Evolutionary conservation across 805 yeast species (phyloP).

Genomic region (Suhomyces tanzawaensis): DNA sequence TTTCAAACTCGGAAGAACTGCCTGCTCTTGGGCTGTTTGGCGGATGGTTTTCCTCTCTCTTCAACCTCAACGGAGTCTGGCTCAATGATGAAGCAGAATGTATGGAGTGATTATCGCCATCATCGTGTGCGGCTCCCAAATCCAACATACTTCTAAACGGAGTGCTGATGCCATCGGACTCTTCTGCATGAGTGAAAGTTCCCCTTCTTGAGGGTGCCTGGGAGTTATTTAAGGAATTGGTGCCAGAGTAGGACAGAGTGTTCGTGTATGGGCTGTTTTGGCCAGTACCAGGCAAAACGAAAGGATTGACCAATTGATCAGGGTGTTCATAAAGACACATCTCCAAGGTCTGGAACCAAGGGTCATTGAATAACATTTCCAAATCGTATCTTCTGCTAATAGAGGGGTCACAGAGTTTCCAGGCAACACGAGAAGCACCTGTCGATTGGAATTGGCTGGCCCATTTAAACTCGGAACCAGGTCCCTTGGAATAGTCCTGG

Average conservation of each 20-base stretch:
- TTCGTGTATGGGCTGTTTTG: constrained; percentile 6
- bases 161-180: constrained; percentile 19
- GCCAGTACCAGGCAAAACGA: constrained; percentile 28
- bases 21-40: background rate
- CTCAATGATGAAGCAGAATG: constrained; percentile 26
- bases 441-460: constrained; percentile 58
- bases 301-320: constrained; percentile 38
- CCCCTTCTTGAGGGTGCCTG: constrained; percentile 33
- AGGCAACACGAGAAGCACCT: constrained; percentile 66
- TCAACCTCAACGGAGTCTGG: constrained; percentile 17
- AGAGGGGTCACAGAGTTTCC: constrained; percentile 72
- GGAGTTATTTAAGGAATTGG: constrained; percentile 21
- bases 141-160: constrained; percentile 42
- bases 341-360: constrained; percentile 60
- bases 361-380: constrained; percentile 54
- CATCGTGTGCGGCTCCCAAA: constrained; percentile 12
- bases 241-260: constrained; percentile 6
- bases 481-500: constrained; percentile 48
- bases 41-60: constrained; percentile 11
- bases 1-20: constrained; percentile 1
- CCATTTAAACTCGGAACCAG: constrained; percentile 70
- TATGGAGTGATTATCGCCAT: constrained; percentile 16
- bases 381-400: constrained; percentile 52
- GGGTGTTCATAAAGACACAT: constrained; percentile 56
- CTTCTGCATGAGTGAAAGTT: constrained; percentile 18